Evolutionary conservation across 2,329 filamentous ascomycete species (phyloP).

Genomic region (Teratosphaeria viscida): DNA sequence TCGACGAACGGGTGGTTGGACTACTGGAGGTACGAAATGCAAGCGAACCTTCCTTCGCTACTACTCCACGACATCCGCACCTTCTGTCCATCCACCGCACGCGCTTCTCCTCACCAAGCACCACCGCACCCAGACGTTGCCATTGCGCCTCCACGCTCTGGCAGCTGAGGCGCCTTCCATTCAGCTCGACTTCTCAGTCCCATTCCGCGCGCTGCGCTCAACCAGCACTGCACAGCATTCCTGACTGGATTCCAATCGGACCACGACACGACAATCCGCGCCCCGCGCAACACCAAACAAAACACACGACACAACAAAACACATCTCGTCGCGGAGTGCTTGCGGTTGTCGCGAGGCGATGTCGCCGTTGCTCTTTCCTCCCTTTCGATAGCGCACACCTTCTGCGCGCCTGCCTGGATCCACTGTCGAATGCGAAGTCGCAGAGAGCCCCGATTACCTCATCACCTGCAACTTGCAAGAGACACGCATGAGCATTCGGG

Average conservation of each 20-base stretch:
- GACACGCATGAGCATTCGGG: neutral
- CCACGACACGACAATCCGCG: neutral
- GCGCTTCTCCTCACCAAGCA: neutral
- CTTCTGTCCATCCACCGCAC: neutral
- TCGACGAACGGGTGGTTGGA: no score
- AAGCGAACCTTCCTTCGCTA: neutral
- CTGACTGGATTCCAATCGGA: neutral
- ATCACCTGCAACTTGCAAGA: neutral
- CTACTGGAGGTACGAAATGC: neutral
- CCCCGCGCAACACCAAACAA: neutral
- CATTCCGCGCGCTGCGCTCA: neutral
- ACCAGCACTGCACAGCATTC: neutral
- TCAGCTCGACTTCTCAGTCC: neutral
- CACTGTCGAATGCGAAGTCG: neutral
- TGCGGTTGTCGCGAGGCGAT: neutral
- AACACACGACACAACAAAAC: neutral
- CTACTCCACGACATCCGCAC: neutral
- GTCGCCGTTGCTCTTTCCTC: neutral
- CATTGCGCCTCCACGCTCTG: neutral
- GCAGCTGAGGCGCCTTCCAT: neutral
- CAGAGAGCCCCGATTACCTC: neutral
- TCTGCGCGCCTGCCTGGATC: neutral
- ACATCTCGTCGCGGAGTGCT: neutral
- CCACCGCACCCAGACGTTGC: neutral
- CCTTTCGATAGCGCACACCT: neutral